Evolutionary conservation across 805 yeast species (phyloP).

Genomic region (Suhomyces sp.): DNA sequence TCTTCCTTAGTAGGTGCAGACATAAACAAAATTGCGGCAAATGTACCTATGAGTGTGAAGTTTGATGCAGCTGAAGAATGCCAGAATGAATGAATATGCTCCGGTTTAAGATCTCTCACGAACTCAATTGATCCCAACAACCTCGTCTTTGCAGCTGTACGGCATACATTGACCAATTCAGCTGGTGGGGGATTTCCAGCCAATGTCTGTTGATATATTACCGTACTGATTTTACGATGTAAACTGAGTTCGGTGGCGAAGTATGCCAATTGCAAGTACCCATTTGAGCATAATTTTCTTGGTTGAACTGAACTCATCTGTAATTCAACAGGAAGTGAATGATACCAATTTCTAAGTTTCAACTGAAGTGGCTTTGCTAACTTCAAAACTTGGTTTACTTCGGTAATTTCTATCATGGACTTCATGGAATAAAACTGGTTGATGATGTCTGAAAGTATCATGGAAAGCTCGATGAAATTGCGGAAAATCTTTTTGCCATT

Average conservation of each 20-base stretch:
- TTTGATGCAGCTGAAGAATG: conserved; percentile 78
- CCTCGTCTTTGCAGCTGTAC: conserved; percentile 83
- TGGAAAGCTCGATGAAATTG: conserved; percentile 63
- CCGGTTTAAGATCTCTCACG: conserved; percentile 70
- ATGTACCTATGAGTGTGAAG: conserved; percentile 80
- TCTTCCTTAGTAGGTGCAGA: conserved; percentile 61
- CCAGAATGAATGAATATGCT: conserved; percentile 88
- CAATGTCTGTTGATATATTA: conserved; percentile 40
- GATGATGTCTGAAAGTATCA: conserved; percentile 69
- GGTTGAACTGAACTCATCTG: conserved; percentile 63
- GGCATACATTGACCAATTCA: conserved; percentile 56
- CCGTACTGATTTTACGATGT: conserved; percentile 72
- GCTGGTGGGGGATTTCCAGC: conserved; percentile 34
- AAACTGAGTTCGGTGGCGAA: conserved; percentile 87
- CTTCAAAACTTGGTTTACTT: conserved; percentile 66
- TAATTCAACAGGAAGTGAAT: conserved; percentile 59
- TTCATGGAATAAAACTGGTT: conserved; percentile 70
- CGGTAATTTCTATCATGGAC: conserved; percentile 55
- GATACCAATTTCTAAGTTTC: conserved; percentile 73
- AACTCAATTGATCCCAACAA: conserved; percentile 80
- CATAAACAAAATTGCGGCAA: conserved; percentile 76
- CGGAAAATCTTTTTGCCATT: conserved; percentile 69
- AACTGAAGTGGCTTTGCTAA: conserved; percentile 81
- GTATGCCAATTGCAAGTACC: conserved; percentile 78
- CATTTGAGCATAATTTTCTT: conserved; percentile 67